A percentile compares a stretch with the other conserved stretches of the same genome.
Evolutionary conservation across 1,284 basidiomycete genomes (phyloP).

Genomic region (Ceratobasidium sp.): DNA sequence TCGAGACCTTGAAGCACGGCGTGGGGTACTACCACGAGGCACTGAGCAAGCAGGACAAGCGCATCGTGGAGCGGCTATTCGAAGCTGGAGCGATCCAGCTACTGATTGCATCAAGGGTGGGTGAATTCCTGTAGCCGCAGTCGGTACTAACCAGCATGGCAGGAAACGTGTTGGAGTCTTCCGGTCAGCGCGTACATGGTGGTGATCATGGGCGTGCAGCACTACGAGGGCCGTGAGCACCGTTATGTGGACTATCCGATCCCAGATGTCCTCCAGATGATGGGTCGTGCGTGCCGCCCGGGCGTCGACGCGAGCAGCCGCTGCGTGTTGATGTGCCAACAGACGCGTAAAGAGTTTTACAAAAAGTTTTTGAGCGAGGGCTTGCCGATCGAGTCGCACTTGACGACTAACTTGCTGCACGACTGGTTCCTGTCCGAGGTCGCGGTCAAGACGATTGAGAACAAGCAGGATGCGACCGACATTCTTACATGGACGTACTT

Average conservation of each 20-base stretch:
- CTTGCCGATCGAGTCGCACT: slow-evolving; percentile 94
- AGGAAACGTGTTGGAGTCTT: slow-evolving; percentile 96
- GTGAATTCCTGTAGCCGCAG: no score
- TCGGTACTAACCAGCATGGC: slow-evolving; percentile 18
- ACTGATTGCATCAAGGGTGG: slow-evolving; percentile 88
- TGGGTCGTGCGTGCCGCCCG: slow-evolving; percentile 93
- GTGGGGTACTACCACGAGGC: slow-evolving; percentile 98
- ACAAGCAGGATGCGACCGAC: slow-evolving; percentile 96
- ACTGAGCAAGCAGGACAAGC: slow-evolving; percentile 87
- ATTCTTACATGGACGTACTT: slow-evolving; percentile 96
- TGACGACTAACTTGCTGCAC: slow-evolving; percentile 85
- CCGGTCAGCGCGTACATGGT: slow-evolving; percentile 96
- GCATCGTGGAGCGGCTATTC: slow-evolving; percentile 93
- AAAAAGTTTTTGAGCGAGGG: slow-evolving; percentile 98
- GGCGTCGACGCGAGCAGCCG: slow-evolving; percentile 84
- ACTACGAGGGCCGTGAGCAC: slow-evolving; percentile 94
- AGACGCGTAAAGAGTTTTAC: slow-evolving; percentile 96
- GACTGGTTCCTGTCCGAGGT: slow-evolving; percentile 99
- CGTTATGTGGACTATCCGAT: slow-evolving; percentile 98
- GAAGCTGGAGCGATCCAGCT: slow-evolving; percentile 95
- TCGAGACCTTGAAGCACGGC: slow-evolving; percentile 86
- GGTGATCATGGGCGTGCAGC: slow-evolving; percentile 98
- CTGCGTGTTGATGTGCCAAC: slow-evolving; percentile 96
- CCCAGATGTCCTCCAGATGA: slow-evolving; percentile 98
- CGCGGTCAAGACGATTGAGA: slow-evolving; percentile 97